Base-by-base conservation (phyloP, 345 rosid species). In the Bruguiera gymnorhiza region DNA sequence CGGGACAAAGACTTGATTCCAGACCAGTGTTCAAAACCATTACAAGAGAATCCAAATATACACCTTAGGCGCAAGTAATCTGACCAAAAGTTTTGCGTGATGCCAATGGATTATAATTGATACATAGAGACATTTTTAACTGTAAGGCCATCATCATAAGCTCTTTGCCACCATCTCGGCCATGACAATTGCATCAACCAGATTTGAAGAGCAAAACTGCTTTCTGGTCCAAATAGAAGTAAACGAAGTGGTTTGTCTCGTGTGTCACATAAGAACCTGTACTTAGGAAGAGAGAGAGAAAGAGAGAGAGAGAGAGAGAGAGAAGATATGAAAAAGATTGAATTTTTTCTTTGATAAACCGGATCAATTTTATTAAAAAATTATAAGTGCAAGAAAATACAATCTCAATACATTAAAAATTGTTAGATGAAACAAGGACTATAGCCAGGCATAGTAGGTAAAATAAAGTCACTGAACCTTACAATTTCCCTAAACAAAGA, bases 171-270 rank as follows among this genome's bases (percentile, higher is more conserved):
- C 60, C 60, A 62, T 73, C 69, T 60, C 8, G 30, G 1, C 29
- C 29, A 50, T 31, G 65, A 27, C 27, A 60, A 46, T 27, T 27
- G 37, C 50, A 43, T 73, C 73, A 77, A 37, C 97, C 98, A 0
- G 98, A 94, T 83, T 94, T 94, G 96, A 94, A 94, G 70, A 94
- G 91, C 77, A 91, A 83, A 69, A 94, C 89, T 15, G 97, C 97
- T 81, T 88, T 94, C 79, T 94, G 93, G 70, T 91, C 98, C 73
- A 91, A 83, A 77, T 91, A 91, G 83, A 94, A 94, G 81, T 94
- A 94, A 31, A 94, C 90, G 66, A 94, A 91, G 87, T 88, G 95
- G 86, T 94, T 89, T 24, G 98, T 94, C 84, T 94, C 98, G 8
- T 94, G 98, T 11, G 98, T 94, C 69, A 93, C 98, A 15, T 93